phyloP scores from a whole-genome alignment of 129 eudicot genomes.

The Glebionis coronaria region DNA sequence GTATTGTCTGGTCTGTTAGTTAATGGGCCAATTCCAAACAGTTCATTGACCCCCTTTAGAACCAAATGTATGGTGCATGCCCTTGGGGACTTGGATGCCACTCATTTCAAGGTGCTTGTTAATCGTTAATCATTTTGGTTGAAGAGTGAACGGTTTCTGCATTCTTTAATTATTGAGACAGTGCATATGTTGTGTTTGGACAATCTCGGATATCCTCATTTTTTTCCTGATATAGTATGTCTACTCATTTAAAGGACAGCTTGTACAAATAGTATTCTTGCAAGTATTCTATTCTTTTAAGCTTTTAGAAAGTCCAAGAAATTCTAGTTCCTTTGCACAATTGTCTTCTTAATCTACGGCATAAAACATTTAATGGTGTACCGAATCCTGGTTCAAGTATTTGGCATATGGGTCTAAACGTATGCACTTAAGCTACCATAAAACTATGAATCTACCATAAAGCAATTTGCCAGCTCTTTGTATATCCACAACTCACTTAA shows the following conservation, averaged over 20 bases:
- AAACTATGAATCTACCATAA: no score
- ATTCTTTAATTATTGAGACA: constrained; percentile 21
- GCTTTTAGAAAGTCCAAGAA: neutral
- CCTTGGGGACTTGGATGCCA: constrained; percentile 19
- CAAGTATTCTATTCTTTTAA: neutral
- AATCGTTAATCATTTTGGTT: constrained; percentile 14
- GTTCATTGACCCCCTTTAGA: constrained; percentile 11
- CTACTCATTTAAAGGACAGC: constrained; percentile 17
- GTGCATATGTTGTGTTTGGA: constrained; percentile 21
- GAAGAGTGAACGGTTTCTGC: constrained; percentile 10
- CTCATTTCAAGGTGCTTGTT: constrained; percentile 2
- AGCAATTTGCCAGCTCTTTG: no score
- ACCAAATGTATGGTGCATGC: constrained; percentile 18
- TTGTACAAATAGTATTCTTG: neutral
- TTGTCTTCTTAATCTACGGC: neutral
- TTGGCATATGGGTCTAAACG: no score
- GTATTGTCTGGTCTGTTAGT: constrained; percentile 14
- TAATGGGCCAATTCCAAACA: constrained; percentile 9
- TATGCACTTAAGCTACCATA: no score
- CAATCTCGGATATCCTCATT: neutral
- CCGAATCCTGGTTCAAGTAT: no score
- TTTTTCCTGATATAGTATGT: constrained; percentile 9
- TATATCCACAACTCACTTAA: no score
- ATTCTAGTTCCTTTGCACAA: neutral
- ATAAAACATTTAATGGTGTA: neutral